Conservation (phyloP, 2,329 filamentous ascomycete species). For the Fusarium sp. region DNA sequence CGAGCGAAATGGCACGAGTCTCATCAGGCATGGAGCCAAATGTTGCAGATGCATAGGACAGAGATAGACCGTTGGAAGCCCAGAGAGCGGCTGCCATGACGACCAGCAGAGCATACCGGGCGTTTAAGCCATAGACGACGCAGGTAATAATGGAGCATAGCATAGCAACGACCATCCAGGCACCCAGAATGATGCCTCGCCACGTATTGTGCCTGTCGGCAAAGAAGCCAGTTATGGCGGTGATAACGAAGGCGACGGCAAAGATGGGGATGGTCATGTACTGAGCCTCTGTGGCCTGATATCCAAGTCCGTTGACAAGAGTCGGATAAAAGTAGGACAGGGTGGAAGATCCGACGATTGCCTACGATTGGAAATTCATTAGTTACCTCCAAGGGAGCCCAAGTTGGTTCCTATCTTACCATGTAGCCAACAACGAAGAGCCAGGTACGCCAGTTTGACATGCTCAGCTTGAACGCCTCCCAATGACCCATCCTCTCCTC, state of each 20-base stretch:
- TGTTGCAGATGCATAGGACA: slow-evolving; percentile 61
- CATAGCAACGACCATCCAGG: slow-evolving; percentile 2
- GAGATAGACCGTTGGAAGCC: slow-evolving; percentile 60
- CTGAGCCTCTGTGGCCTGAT: slow-evolving; percentile 4
- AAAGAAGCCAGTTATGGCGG: neutral
- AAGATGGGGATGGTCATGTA: slow-evolving; percentile 8
- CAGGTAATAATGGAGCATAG: slow-evolving; percentile 50
- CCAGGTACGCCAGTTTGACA: too few relatives aligned
- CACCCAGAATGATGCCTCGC: neutral
- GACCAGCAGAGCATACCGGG: slow-evolving; percentile 62
- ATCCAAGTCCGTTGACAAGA: slow-evolving; percentile 7
- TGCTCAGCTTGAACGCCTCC: too few relatives aligned
- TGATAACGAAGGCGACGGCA: neutral
- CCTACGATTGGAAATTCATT: too few relatives aligned
- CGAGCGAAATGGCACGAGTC: slow-evolving; percentile 57
- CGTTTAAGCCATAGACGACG: slow-evolving; percentile 61
- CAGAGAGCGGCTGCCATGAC: slow-evolving; percentile 65
- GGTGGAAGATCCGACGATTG: too few relatives aligned
- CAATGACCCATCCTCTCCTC: too few relatives aligned
- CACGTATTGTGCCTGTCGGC: too few relatives aligned
- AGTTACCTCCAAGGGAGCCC: too few relatives aligned
- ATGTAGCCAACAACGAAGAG: too few relatives aligned
- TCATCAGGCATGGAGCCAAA: slow-evolving; percentile 61
- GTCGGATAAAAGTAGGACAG: slow-evolving; percentile 9
- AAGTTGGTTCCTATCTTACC: too few relatives aligned